These are phyloP conservation scores for Erigeron philadelphicus DNA, from an alignment of 140 eudicot species.

Conservation along the genomic window DNA sequence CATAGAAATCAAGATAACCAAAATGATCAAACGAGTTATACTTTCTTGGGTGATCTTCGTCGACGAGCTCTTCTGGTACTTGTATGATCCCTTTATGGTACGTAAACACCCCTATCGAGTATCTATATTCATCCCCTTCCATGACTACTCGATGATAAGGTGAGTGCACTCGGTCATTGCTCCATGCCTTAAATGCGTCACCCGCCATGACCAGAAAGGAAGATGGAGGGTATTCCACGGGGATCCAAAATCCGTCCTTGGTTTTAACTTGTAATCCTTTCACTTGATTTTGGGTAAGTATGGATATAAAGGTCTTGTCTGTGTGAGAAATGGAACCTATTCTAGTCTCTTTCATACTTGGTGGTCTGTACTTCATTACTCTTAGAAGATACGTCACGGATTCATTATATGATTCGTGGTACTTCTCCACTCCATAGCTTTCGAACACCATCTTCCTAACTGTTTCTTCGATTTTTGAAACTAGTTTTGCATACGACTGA, in stretches of 20 bases:
- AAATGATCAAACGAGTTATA: slow-evolving; percentile 43
- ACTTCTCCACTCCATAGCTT: slow-evolving; percentile 50
- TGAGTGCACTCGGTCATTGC: slow-evolving; percentile 45
- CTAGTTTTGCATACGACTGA: slow-evolving; percentile 33
- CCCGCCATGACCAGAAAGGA: slow-evolving; percentile 55
- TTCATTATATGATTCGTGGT: slow-evolving; percentile 33
- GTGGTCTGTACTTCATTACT: slow-evolving; percentile 34
- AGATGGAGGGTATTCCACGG: slow-evolving; percentile 34
- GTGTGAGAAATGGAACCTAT: slow-evolving; percentile 41
- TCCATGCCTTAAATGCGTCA: slow-evolving; percentile 51
- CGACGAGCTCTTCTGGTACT: slow-evolving; percentile 47
- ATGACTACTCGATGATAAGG: slow-evolving; percentile 45
- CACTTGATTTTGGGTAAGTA: slow-evolving; percentile 47
- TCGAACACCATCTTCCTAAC: slow-evolving; percentile 46
- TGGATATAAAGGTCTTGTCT: slow-evolving; percentile 44
- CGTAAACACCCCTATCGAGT: slow-evolving; percentile 41
- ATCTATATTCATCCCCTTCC: slow-evolving; percentile 36
- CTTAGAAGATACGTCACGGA: slow-evolving; percentile 46
- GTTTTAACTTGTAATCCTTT: slow-evolving; percentile 42
- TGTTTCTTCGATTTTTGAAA: slow-evolving; percentile 36
- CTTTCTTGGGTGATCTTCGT: slow-evolving; percentile 38
- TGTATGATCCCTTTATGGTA: slow-evolving; percentile 39
- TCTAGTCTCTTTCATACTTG: slow-evolving; percentile 30
- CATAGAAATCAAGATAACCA: slow-evolving; percentile 36
- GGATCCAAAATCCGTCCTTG: slow-evolving; percentile 41